These are phyloP conservation scores for Auricularia sp. DNA, from an alignment of 768 basidiomycete genomes.

Conservation along the genomic window DNA sequence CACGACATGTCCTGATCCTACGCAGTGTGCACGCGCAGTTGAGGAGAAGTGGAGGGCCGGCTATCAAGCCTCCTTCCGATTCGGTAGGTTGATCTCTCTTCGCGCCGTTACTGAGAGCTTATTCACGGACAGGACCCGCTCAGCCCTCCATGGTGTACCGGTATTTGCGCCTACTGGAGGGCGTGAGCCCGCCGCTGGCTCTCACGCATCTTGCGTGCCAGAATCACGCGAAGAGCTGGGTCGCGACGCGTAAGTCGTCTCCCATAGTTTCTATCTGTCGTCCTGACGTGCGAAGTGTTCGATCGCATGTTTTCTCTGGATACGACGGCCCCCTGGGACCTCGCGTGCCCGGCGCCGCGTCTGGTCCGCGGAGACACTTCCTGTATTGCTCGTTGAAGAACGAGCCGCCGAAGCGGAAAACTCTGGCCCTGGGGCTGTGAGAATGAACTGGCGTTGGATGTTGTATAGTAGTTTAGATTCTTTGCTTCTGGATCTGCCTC, in stretches of 20 bases:
- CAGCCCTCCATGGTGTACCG: slow-evolving; percentile 91
- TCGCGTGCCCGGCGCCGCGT: slow-evolving; percentile 52
- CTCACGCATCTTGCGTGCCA: slow-evolving; percentile 85
- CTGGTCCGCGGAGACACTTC: slow-evolving; percentile 75
- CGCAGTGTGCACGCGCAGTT: slow-evolving; percentile 66
- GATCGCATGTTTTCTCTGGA: slow-evolving; percentile 84
- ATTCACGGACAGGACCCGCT: slow-evolving; percentile 48
- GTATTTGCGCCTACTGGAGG: slow-evolving; percentile 83
- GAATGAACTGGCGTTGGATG: too few relatives aligned
- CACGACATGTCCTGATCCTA: slow-evolving; percentile 70
- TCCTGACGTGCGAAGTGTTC: slow-evolving; percentile 44
- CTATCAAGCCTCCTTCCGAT: slow-evolving; percentile 76
- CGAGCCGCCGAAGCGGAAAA: slow-evolving; percentile 28
- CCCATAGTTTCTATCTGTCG: background rate
- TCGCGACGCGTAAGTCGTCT: slow-evolving; percentile 57
- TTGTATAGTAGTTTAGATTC: too few relatives aligned
- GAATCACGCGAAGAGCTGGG: slow-evolving; percentile 79
- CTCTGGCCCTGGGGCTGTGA: background rate
- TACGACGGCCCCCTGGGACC: slow-evolving; percentile 39
- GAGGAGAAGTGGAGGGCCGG: slow-evolving; percentile 94
- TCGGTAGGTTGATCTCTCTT: slow-evolving; percentile 37
- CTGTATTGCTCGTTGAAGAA: slow-evolving; percentile 68
- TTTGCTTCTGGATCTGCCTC: too few relatives aligned
- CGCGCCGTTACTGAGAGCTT: slow-evolving; percentile 3
- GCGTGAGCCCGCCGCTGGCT: slow-evolving; percentile 77